Evolutionary conservation across 305 asterid genomes (phyloP), one percentile per base, ranked within the genome.

Genomic region (Fraxinus greggii): DNA sequence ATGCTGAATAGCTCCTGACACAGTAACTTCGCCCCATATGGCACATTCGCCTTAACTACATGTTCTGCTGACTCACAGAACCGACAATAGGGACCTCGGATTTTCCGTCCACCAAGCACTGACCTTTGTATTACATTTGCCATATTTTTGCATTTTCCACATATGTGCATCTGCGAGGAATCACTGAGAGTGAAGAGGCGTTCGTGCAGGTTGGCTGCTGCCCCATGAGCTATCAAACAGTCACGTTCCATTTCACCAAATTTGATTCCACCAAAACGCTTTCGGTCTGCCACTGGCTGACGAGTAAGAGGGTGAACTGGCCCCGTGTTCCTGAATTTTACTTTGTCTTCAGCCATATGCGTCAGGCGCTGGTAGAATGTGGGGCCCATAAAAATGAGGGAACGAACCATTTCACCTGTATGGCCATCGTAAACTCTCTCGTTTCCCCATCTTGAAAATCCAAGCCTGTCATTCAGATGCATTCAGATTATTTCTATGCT

Each of bases 291-390:
- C 77, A 96, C 98, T 1, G 98, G 99, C 89, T 96, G 99, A 0
- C 98, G 98, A 15, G 99, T 96, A 1, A 94, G 94, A 0, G 98
- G 99, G 86, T 96, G 98, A 72, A 96, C 99, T 0, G 98, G 98
- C 15, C 99, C 99, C 0, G 97, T 94, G 72, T 94, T 96, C 56
- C 98, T 84, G 83, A 87, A 94, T 77, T 96, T 96, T 9, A 96
- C 98, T 82, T 96, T 96, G 93, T 96, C 98, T 81, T 96, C 99
- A 0, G 99, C 97, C 98, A 94, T 96, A 74, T 96, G 99, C 0
- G 88, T 88, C 63, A 96, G 95, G 29, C 99, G 95, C 84, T 96
- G 98, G 88, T 94, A 96, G 89, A 88, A 92, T 4, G 98, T 94
- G 1, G 98, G 99, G 23, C 98, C 97, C 92, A 96, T 93, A 82